Evolutionary conservation across 345 rosid species (phyloP), one percentile per base, ranked within the genome.

Genomic region (Cardiospermum halicacabum): DNA sequence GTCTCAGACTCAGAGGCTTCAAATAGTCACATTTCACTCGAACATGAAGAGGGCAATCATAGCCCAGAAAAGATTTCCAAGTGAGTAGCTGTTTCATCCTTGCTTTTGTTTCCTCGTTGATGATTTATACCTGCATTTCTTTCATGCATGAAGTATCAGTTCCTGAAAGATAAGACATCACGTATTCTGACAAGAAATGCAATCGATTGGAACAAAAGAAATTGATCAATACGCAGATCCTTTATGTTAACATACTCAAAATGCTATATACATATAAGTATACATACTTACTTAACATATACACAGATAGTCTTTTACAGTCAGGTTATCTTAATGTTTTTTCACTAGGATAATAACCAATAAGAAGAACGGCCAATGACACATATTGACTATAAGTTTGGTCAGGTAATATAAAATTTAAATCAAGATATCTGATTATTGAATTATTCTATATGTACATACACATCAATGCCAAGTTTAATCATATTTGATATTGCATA

Each of bases 31-130:
- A 56, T 22, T 7, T 21, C 42, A 31, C 66, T 24, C 71, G 76
- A 59, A 67, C 37, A 40, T 59, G 63, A 73, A 18, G 67, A n/a
- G 32, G 25, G 22, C 42, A 59, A 51, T 49, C 59, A 62, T 16
- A 53, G 57, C 28, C 45, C 60, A 25, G 58, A 56, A 30, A 62
- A 42, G 59, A 22, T 48, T 54, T 57, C 53, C 56, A 76, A 79
- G 83, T 79, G 63, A 73, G 83, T 73, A 47, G 53, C 56, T 62
- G 8, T 58, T 32, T 13, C 64, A 40, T 39, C 21, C 50, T 10
- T 51, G 27, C 40, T 58, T 64, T 57, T 26, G 22, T 58, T 24
- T 16, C 27, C 48, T 27, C 54, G 19, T 27, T 40, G 22, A 40
- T 51, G 50, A 42, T 22, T 53, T 24, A 11, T 53, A 31, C n/a